phyloP scores from a whole-genome alignment of 768 basidiomycete genomes.

The Cyclocybe aegerita region DNA sequence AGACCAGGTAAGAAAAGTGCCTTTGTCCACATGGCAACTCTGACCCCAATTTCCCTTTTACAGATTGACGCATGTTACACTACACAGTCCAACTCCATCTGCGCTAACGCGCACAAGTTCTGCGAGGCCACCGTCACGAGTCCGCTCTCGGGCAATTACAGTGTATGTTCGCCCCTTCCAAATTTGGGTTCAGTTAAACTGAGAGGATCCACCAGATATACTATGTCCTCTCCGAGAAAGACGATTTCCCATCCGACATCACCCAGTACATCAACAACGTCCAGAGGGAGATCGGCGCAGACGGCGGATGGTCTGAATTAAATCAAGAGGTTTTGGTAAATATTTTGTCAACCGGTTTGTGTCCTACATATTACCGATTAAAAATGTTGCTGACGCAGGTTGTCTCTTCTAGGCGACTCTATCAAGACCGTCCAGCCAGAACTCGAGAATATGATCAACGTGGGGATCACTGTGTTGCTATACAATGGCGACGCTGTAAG shows the following conservation, averaged over 20 bases:
- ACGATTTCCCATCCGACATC: conserved; percentile 49
- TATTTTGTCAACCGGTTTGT: conserved; percentile 17
- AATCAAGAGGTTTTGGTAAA: conserved; percentile 41
- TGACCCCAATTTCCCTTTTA: background rate
- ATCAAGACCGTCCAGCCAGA: conserved; percentile 49
- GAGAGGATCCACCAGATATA: conserved; percentile 29
- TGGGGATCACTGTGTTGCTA: conserved; percentile 39
- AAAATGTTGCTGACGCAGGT: background rate
- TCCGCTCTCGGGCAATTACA: conserved; percentile 53
- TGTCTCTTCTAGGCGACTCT: conserved; percentile 47
- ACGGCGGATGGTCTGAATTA: conserved; percentile 39
- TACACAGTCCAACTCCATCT: conserved; percentile 45
- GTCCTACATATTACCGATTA: background rate
- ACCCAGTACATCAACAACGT: conserved; percentile 28
- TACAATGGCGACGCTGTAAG: conserved; percentile 59
- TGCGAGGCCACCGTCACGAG: conserved; percentile 59
- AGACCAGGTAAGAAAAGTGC: conserved; percentile 34
- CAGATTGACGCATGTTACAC: conserved; percentile 56
- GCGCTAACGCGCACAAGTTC: conserved; percentile 54
- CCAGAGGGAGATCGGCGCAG: conserved; percentile 40
- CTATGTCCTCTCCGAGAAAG: conserved; percentile 40
- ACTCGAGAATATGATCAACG: conserved; percentile 57
- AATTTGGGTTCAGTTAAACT: background rate
- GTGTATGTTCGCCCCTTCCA: conserved; percentile 32
- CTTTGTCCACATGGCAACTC: background rate